Conservation (phyloP, 169 alveolate species). For the Hepatocystis sp. region DNA sequence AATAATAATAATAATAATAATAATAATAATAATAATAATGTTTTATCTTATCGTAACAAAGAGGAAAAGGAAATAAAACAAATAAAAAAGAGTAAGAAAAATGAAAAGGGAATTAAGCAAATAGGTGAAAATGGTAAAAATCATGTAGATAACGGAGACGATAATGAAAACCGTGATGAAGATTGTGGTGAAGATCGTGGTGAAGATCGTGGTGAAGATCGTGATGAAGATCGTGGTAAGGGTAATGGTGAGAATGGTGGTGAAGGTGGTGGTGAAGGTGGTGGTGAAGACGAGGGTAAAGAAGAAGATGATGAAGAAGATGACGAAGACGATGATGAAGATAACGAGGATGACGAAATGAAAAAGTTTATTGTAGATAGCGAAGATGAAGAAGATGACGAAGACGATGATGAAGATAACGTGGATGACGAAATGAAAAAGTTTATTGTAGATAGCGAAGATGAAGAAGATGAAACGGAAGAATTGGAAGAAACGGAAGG, state of each 20-base stretch:
- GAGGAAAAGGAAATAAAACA: not conserved
- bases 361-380: constrained; percentile 67
- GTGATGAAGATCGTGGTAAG: constrained; percentile 13
- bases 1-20: not conserved
- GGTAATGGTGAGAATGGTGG: constrained; percentile 68
- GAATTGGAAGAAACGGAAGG: constrained; percentile 67
- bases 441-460: constrained; percentile 82
- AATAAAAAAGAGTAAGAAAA: not conserved
- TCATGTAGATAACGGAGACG: constrained; percentile 9
- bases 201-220: too few relatives aligned
- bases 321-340: constrained; percentile 78
- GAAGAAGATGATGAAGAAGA: constrained; percentile 79
- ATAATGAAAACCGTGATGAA: constrained; percentile 31
- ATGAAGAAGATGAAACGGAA: constrained; percentile 77
- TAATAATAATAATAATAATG: not conserved
- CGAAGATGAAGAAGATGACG: constrained; percentile 29
- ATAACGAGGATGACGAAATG: constrained; percentile 75
- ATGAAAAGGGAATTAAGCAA: not conserved
- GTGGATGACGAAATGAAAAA: constrained; percentile 77
- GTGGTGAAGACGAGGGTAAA: constrained; percentile 72
- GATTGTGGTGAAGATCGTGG: too few relatives aligned
- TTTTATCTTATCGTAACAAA: too few relatives aligned
- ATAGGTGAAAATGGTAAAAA: not conserved
- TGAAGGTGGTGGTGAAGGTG: constrained; percentile 74
- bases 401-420: constrained; percentile 78